Percentiles rank a stretch among this genome's conserved stretches.
phyloP scores from a whole-genome alignment of 106 monocot species.

The Ottelia alismoides region DNA sequence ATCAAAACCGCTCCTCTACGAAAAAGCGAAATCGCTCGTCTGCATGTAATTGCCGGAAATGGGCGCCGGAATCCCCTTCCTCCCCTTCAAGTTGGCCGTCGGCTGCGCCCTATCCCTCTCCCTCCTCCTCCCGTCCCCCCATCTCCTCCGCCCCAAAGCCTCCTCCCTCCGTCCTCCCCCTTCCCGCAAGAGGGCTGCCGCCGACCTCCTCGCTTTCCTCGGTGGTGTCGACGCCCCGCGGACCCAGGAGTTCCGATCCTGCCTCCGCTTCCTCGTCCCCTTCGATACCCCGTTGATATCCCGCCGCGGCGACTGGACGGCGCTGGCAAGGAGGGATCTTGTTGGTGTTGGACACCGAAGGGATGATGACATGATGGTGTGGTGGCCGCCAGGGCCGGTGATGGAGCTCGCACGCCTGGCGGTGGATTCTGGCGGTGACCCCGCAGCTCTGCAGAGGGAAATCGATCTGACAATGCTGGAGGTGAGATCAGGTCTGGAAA shows the following conservation, averaged over 20 bases:
- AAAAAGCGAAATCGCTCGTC: no score
- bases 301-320: neutral
- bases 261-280: slow-evolving; percentile 80
- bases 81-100: slow-evolving; percentile 11
- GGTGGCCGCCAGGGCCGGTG: slow-evolving; percentile 84
- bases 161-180: slow-evolving; percentile 6
- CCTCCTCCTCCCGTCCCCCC: slow-evolving; percentile 7
- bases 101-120: slow-evolving; percentile 13
- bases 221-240: slow-evolving; percentile 22
- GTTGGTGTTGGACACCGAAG: neutral
- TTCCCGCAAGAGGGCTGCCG: neutral
- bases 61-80: neutral
- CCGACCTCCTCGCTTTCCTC: slow-evolving; percentile 37
- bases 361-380: slow-evolving; percentile 35
- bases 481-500: no score
- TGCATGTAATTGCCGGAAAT: no score
- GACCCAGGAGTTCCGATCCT: slow-evolving; percentile 33
- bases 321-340: slow-evolving; percentile 3
- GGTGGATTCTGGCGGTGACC: slow-evolving; percentile 79
- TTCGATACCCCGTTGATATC: slow-evolving; percentile 6
- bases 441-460: slow-evolving; percentile 48
- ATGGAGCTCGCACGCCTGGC: slow-evolving; percentile 86
- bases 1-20: no score
- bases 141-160: neutral
- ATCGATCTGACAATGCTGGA: slow-evolving; percentile 61